These are phyloP conservation scores for Chlorella sp. DNA, from an alignment of 139 green algal genomes.

Conservation along the genomic window DNA sequence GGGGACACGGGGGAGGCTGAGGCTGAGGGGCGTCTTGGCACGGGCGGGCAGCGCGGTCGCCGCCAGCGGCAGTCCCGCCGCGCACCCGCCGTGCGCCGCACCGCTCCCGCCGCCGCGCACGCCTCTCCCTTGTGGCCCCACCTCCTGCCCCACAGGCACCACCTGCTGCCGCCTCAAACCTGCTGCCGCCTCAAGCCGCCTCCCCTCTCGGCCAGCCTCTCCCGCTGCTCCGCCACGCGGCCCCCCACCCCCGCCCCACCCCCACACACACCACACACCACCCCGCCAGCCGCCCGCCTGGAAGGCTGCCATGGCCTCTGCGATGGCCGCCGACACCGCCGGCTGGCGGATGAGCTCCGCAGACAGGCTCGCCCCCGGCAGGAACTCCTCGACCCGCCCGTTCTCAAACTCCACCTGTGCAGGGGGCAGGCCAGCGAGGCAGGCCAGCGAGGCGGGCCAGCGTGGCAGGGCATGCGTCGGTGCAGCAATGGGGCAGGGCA, in stretches of 20 bases:
- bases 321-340: conserved; percentile 43
- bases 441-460: too few relatives aligned
- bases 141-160: not conserved
- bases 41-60: too few relatives aligned
- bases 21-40: too few relatives aligned
- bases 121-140: not conserved
- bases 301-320: conserved; percentile 57
- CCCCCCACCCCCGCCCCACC: too few relatives aligned
- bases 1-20: too few relatives aligned
- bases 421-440: not conserved
- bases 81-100: too few relatives aligned
- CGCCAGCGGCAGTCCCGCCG: too few relatives aligned
- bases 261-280: not conserved
- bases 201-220: not conserved
- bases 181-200: not conserved
- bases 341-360: conserved; percentile 37
- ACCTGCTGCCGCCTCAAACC: not conserved
- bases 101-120: not conserved
- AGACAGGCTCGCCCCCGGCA: conserved; percentile 46
- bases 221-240: too few relatives aligned
- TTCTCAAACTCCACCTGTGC: conserved; percentile 56
- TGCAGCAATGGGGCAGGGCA: not conserved
- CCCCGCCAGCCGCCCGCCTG: conserved; percentile 41
- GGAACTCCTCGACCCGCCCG: conserved; percentile 67
- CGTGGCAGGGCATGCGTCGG: not conserved